Conservation (phyloP, 2,329 filamentous ascomycete genomes). For the Colletotrichum eremochloae region DNA sequence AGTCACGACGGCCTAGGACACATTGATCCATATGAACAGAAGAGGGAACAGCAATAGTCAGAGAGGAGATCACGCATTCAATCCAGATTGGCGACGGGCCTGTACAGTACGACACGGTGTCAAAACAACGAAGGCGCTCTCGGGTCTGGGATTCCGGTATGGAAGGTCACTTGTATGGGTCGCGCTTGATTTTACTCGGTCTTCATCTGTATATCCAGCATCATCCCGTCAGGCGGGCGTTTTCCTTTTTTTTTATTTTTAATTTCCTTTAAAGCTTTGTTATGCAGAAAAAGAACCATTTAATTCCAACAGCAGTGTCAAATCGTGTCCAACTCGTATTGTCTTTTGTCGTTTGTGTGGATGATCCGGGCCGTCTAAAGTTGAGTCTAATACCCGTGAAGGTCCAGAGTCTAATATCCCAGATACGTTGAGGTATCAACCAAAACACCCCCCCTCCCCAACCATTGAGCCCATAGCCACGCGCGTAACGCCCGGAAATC, state of each 20-base stretch:
- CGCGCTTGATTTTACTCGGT: constrained; percentile 17
- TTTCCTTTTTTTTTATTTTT: constrained; percentile 24
- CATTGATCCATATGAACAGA: constrained; percentile 8
- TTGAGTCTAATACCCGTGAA: constrained; percentile 46
- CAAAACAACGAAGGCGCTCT: constrained; percentile 31
- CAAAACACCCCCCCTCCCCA: constrained; percentile 8
- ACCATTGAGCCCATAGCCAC: constrained; percentile 10
- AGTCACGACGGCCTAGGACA: neutral
- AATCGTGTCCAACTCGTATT: neutral
- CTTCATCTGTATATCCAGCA: constrained; percentile 40
- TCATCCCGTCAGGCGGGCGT: constrained; percentile 39
- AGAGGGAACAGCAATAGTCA: neutral
- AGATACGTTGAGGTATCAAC: constrained; percentile 47
- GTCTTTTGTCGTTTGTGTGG: constrained; percentile 6
- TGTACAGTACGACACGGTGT: constrained; percentile 38
- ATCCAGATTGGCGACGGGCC: constrained; percentile 20
- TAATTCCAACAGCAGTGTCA: constrained; percentile 20
- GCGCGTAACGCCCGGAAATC: constrained; percentile 22
- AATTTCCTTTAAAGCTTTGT: neutral
- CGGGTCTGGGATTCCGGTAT: constrained; percentile 25
- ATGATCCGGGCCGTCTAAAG: constrained; percentile 39
- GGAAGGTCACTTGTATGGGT: constrained; percentile 16
- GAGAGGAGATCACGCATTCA: neutral
- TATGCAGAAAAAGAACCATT: constrained; percentile 11
- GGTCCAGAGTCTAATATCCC: constrained; percentile 41